phyloP scores from a whole-genome alignment of 805 yeast genomes.

The Clavispora fructus region DNA sequence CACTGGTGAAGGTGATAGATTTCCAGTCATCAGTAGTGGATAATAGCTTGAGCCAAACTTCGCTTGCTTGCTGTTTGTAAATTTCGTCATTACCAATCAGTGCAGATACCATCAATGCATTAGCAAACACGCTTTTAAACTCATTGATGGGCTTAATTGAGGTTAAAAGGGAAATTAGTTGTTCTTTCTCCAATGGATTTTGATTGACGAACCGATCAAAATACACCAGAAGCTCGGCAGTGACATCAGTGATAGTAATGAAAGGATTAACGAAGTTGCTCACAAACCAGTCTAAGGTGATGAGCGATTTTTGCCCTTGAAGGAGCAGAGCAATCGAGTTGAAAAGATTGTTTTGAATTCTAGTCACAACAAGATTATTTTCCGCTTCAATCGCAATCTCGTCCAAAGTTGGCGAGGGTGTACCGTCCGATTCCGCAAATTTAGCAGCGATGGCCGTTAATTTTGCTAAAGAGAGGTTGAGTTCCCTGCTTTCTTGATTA shows the following conservation, averaged over 20 bases:
- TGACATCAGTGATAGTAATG: conserved; percentile 1
- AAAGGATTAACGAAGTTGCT: conserved; percentile 13
- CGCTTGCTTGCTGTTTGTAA: conserved; percentile 17
- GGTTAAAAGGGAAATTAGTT: conserved; percentile 50
- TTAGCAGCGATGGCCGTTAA: conserved; percentile 49
- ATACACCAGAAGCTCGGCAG: conserved; percentile 17
- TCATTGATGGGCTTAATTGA: conserved; percentile 31
- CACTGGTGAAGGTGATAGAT: conserved; percentile 28
- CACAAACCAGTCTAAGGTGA: conserved; percentile 23
- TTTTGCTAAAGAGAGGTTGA: conserved; percentile 69
- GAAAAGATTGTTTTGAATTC: conserved; percentile 42
- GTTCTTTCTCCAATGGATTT: conserved; percentile 36
- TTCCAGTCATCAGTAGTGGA: conserved; percentile 48
- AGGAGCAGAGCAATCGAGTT: conserved; percentile 19
- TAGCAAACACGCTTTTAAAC: conserved; percentile 20
- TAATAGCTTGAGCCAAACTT: conserved; percentile 58
- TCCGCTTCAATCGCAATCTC: conserved; percentile 36
- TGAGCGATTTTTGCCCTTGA: conserved; percentile 19
- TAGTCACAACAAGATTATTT: conserved; percentile 41
- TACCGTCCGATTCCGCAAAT: neutral
- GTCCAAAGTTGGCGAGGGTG: conserved; percentile 3
- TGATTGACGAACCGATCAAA: conserved; percentile 29
- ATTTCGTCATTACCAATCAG: conserved; percentile 24
- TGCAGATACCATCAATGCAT: conserved; percentile 50
- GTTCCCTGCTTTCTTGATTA: conserved; percentile 40